Percentiles rank a stretch among this genome's conserved stretches.
These are phyloP conservation scores for Sambucus nigra DNA, from an alignment of 129 eudicot genomes.

Conservation along the genomic window DNA sequence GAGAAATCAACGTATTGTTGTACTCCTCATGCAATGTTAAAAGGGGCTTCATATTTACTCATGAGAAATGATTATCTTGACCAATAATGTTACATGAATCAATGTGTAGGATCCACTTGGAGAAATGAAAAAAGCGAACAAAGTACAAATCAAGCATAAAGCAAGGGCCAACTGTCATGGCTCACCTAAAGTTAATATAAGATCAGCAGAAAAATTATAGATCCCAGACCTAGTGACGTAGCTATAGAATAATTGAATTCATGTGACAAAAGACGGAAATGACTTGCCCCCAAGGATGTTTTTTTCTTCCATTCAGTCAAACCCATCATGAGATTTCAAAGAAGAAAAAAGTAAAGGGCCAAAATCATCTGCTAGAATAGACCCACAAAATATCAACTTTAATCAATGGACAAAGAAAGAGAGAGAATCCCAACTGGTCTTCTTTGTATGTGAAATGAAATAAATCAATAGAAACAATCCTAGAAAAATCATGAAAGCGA, in stretches of 20 bases:
- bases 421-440: no score
- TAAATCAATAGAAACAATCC: no score
- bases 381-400: conserved; percentile 6
- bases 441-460: no score
- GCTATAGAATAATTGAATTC: background rate
- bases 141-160: conserved; percentile 13
- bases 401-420: background rate
- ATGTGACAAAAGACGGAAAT: conserved; percentile 1
- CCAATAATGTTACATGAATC: no score
- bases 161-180: conserved; percentile 10
- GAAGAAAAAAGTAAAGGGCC: background rate
- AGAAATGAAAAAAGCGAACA: no score
- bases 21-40: no score
- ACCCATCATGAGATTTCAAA: conserved; percentile 13
- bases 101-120: no score
- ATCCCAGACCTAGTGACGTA: conserved; percentile 12
- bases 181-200: background rate
- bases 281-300: background rate
- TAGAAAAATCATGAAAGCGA: no score
- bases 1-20: no score
- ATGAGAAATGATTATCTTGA: no score
- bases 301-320: conserved; percentile 23
- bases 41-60: no score
- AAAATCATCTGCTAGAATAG: background rate
- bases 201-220: background rate